These are phyloP conservation scores for Fulvia fulva DNA, from an alignment of 2,329 filamentous ascomycete genomes.

Conservation along the genomic window DNA sequence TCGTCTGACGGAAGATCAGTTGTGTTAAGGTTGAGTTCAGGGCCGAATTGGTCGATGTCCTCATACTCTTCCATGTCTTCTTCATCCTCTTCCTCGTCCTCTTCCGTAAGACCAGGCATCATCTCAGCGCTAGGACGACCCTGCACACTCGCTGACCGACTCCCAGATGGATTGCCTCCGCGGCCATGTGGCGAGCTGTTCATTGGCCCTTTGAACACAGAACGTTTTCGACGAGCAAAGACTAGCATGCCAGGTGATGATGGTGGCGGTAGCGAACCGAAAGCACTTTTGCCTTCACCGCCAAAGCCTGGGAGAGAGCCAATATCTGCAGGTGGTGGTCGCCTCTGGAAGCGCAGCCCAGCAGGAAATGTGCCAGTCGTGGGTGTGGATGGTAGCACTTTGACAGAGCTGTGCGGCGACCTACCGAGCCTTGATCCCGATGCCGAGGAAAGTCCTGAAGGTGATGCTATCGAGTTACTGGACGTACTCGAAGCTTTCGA, in stretches of 20 bases:
- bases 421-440: slow-evolving; percentile 61
- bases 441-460: slow-evolving; percentile 42
- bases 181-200: slow-evolving; percentile 42
- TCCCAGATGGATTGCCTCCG: slow-evolving; percentile 15
- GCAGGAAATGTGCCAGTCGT: slow-evolving; percentile 71
- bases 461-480: slow-evolving; percentile 61
- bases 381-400: slow-evolving; percentile 89
- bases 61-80: slow-evolving; percentile 25
- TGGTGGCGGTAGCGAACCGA: slow-evolving; percentile 39
- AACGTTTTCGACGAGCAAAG: slow-evolving; percentile 78
- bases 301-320: slow-evolving; percentile 28
- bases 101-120: slow-evolving; percentile 50
- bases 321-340: slow-evolving; percentile 31
- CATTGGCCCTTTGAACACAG: slow-evolving; percentile 76
- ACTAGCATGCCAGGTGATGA: slow-evolving; percentile 59
- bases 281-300: slow-evolving; percentile 22
- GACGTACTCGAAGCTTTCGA: slow-evolving; percentile 94
- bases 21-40: slow-evolving; percentile 11
- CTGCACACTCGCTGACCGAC: slow-evolving; percentile 54
- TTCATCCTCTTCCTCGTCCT: slow-evolving; percentile 31
- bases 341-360: slow-evolving; percentile 65
- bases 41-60: slow-evolving; percentile 29
- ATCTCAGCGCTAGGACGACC: slow-evolving; percentile 70
- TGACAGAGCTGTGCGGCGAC: slow-evolving; percentile 85
- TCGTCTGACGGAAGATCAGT: slow-evolving; percentile 3